Evolutionary conservation across 345 rosid genomes (phyloP), one percentile per base, ranked within the genome.

Genomic region (Trapa incisa): DNA sequence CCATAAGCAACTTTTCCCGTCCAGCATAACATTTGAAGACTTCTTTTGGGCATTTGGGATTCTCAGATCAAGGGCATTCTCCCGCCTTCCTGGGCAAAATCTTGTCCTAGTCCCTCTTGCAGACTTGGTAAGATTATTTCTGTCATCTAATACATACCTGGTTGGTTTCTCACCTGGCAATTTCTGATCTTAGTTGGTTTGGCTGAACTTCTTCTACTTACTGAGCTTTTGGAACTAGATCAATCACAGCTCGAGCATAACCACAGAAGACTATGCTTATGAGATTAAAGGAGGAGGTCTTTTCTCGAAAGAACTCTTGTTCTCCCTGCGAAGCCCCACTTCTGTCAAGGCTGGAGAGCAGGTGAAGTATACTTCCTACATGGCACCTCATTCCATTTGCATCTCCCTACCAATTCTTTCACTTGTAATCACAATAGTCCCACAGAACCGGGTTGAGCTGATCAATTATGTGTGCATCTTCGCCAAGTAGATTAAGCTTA

Each of bases 261-360:
- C 80, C 7, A 78, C 86, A 13, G 94, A 88, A 83, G 96, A 93
- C 70, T 75, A 81, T 74, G 89, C 92, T 58, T 93, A 84, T 67
- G 98, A 93, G 84, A 93, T 93, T 72, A 93, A 90, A 88, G 98
- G 96, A 73, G 94, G 82, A 64, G 96, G 97, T 35, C 77, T 90
- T 68, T 93, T 93, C 80, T 90, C 98, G 38, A 81, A 87, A 75
- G 96, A 93, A 67, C 87, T 88, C 78, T 72, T 85, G 50, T 93
- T 93, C 81, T 90, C 98, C 66, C 79, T 90, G 76, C 80, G 94
- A 50, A 71, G 94, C 15, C 96, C 98, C n/a, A 69, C 84, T 67
- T 73, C 84, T 67, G 91, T 90, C 68, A 87, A 87, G 78, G 94
- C 97, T 38, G 98, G 97, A 65, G 86, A 83, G 75, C 97, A 90